These are phyloP conservation scores for Ascochyta koolunga DNA, from an alignment of 2,329 filamentous ascomycete species.

Conservation along the genomic window DNA sequence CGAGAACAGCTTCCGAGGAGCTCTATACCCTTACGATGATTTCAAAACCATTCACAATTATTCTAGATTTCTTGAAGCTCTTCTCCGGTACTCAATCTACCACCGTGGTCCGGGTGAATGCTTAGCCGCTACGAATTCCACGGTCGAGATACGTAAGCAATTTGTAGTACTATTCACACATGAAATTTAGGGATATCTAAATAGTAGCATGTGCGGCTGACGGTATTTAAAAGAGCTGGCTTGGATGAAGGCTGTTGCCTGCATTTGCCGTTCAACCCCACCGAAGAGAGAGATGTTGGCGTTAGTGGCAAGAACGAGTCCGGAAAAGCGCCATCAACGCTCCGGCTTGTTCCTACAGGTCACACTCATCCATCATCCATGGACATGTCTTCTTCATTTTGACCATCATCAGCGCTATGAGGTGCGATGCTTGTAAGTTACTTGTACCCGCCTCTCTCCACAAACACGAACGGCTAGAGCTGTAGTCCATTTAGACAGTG, in stretches of 20 bases:
- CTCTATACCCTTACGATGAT: not conserved
- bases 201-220: not conserved
- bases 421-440: not conserved
- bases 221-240: not conserved
- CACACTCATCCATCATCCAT: not conserved
- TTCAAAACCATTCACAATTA: not conserved
- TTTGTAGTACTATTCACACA: not conserved
- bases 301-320: not conserved
- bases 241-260: not conserved
- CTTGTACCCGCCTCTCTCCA: not conserved
- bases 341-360: too few relatives aligned
- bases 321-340: too few relatives aligned
- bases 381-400: not conserved
- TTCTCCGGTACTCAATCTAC: conserved; percentile 12
- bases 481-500: not conserved
- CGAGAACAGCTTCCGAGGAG: not conserved
- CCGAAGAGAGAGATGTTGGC: not conserved
- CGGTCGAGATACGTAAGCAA: not conserved
- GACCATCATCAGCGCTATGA: not conserved
- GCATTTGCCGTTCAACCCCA: conserved; percentile 1
- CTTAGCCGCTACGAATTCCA: conserved; percentile 13
- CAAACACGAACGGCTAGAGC: not conserved
- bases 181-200: not conserved
- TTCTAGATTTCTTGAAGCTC: conserved; percentile 3
- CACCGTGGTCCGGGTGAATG: conserved; percentile 18